These are phyloP conservation scores for Rhizopus microsporus DNA, from an alignment of 371 early-diverging fungal species.

Conservation along the genomic window DNA sequence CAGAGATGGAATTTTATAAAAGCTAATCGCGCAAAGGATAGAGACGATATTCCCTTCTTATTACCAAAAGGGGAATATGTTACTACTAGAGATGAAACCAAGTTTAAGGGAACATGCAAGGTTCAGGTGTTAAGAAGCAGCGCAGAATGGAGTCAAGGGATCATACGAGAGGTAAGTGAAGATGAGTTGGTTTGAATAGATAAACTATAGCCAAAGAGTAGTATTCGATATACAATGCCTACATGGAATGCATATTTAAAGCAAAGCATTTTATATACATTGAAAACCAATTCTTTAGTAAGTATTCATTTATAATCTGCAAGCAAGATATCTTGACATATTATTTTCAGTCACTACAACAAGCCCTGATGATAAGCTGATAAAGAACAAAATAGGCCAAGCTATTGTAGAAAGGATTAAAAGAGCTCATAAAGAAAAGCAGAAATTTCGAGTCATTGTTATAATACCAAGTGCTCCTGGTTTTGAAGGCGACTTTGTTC, in stretches of 20 bases:
- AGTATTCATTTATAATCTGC: constrained; percentile 8
- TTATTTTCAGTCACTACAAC: constrained; percentile 43
- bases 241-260: constrained; percentile 72
- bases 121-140: constrained; percentile 72
- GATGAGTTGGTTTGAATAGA: background rate
- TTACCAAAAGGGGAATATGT: constrained; percentile 81
- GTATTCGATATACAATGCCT: constrained; percentile 84
- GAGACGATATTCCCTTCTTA: constrained; percentile 66
- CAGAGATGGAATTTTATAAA: constrained; percentile 93
- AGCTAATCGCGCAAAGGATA: constrained; percentile 56
- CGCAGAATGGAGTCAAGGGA: constrained; percentile 70
- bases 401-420: constrained; percentile 81
- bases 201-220: constrained; percentile 22
- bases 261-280: constrained; percentile 92
- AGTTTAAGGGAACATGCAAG: constrained; percentile 66
- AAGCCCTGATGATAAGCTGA: constrained; percentile 35
- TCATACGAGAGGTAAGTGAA: constrained; percentile 47
- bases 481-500: constrained; percentile 80
- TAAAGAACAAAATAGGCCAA: constrained; percentile 52
- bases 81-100: constrained; percentile 61
- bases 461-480: constrained; percentile 90
- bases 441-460: constrained; percentile 81
- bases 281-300: constrained; percentile 95
- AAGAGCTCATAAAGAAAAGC: constrained; percentile 66
- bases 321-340: background rate